Base-by-base conservation (phyloP, 1,284 basidiomycete species). In the Fomes fomentarius region DNA sequence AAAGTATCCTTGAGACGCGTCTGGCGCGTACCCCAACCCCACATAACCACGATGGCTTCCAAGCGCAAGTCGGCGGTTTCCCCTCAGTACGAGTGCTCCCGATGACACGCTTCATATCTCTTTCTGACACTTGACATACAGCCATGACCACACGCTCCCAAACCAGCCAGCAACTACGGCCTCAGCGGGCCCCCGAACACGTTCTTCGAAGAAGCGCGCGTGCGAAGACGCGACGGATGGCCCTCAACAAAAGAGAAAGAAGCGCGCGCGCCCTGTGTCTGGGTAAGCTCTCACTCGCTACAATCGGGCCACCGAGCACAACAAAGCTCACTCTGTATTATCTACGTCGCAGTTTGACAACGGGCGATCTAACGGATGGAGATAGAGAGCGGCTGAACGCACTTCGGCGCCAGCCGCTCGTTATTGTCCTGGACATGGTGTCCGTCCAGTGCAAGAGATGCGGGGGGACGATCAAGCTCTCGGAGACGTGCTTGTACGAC, bases 401-500 rank as follows among this genome's bases (percentile, higher is more conserved):
- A 17, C 50, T 59, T 30, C 28, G 38, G 2, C 31, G 28, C 6
- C 83, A 85, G 63, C 73, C 76, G 21, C 74, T 80, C 64, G 81
- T 74, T n/a, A 71, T 74, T 4, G 76, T 87, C 21, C 70, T 81
- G 33, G 75, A 73, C 33, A 80, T 82, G 2, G 72, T 79, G 26
- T 73, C 74, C 45, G 83, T 89, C 46, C 70, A 74, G 52, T 89
- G 87, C 72, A 74, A 71, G 52, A 75, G 77, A 37, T 90, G 87
- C 66, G 72, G 74, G 34, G 69, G 65, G 21, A 69, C 71, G 7
- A 87, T 90, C 71, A 87, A 87, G 69, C 79, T 90, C 19, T 89
- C 87, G 2, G 68, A 74, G 11, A 88, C 88, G 69, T 85, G 83
- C 67, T 71, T 73, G 19, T 90, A 78, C 62, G 87, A 90, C 63